phyloP scores from a whole-genome alignment of 2,329 filamentous ascomycete species.

The Aspergillus puulaauensis region DNA sequence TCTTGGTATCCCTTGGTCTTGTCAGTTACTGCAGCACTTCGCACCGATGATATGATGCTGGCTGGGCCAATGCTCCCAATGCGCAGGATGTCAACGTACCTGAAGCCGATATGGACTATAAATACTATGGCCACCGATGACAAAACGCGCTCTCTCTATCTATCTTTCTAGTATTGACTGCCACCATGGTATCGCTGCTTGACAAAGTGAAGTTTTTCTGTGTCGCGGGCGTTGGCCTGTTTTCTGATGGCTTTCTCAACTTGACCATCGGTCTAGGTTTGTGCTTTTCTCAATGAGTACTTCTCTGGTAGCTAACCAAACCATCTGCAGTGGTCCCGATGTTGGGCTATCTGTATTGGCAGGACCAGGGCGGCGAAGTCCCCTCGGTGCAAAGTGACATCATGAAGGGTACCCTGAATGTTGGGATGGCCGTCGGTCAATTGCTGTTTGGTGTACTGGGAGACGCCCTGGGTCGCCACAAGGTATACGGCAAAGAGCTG shows the following conservation, averaged over 20 bases:
- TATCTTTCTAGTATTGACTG: no score
- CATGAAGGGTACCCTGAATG: constrained; percentile 1
- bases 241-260: constrained; percentile 1
- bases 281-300: no score
- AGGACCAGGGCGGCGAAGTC: background rate
- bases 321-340: background rate
- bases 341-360: background rate
- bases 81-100: no score
- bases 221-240: background rate
- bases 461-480: background rate
- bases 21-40: no score
- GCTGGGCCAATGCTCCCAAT: no score
- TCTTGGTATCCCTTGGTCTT: no score
- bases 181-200: background rate
- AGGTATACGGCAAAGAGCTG: background rate
- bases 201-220: background rate
- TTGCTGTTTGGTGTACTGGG: background rate
- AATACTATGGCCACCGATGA: no score
- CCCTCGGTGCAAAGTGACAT: background rate
- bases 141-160: no score
- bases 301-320: background rate
- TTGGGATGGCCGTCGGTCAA: constrained; percentile 1
- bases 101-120: no score
- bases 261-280: background rate
- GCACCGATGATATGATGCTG: no score